Percentiles rank a stretch among this genome's conserved stretches.
These are phyloP conservation scores for Xylariaceae sp. DNA, from an alignment of 2,329 filamentous ascomycete genomes.

Conservation along the genomic window DNA sequence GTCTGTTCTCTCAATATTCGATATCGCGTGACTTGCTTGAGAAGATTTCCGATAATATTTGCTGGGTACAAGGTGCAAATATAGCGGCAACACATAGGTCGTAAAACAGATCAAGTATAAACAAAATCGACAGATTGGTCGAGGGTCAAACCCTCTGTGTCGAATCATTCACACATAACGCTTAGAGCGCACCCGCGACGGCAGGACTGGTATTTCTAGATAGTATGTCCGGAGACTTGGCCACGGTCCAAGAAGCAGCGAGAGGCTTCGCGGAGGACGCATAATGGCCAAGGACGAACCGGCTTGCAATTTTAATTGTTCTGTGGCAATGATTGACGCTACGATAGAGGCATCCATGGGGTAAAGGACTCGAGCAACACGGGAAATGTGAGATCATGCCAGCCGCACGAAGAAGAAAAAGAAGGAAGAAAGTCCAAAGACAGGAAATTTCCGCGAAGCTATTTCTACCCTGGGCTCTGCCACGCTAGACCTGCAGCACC, in stretches of 20 bases:
- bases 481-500: too few relatives aligned
- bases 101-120: constrained; percentile 9
- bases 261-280: constrained; percentile 24
- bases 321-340: constrained; percentile 80
- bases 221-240: neutral
- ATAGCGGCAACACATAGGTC: constrained; percentile 14
- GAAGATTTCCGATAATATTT: too few relatives aligned
- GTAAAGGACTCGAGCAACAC: constrained; percentile 70
- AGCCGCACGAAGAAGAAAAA: constrained; percentile 72
- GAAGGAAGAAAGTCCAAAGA: constrained; percentile 24
- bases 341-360: constrained; percentile 47
- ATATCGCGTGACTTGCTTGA: too few relatives aligned
- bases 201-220: neutral
- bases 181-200: too few relatives aligned
- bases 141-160: too few relatives aligned
- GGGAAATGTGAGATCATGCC: constrained; percentile 68
- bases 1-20: too few relatives aligned
- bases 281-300: constrained; percentile 21
- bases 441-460: neutral
- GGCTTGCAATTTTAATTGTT: constrained; percentile 61
- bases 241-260: neutral
- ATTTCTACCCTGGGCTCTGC: too few relatives aligned
- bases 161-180: too few relatives aligned
- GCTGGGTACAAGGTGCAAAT: too few relatives aligned
- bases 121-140: too few relatives aligned